Conservation (phyloP, 2,329 filamentous ascomycete species). For the Emydomyces testavorans region DNA sequence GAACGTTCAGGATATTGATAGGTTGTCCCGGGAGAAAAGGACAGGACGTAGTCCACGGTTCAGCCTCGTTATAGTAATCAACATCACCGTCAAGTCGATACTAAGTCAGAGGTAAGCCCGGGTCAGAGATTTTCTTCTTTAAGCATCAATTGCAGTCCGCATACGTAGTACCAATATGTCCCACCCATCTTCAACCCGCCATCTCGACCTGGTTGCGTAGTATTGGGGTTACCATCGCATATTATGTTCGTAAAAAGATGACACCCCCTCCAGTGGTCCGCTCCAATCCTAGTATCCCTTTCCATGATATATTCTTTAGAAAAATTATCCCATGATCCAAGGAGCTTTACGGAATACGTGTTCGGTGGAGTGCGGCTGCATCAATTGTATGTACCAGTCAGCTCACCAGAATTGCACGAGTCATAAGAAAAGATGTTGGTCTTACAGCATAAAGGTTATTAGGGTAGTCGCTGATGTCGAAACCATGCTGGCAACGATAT, state of each 20-base stretch:
- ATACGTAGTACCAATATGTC: constrained; percentile 91
- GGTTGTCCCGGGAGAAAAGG: constrained; percentile 79
- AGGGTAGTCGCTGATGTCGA: constrained; percentile 21
- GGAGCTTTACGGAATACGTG: constrained; percentile 56
- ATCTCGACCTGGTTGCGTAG: constrained; percentile 47
- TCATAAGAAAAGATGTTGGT: constrained; percentile 4
- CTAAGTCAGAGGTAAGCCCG: constrained; percentile 35
- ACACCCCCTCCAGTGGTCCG: constrained; percentile 73
- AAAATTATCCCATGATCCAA: constrained; percentile 97
- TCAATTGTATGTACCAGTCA: constrained; percentile 15
- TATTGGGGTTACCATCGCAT: constrained; percentile 56
- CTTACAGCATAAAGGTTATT: constrained; percentile 26
- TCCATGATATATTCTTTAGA: constrained; percentile 66
- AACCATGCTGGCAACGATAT: constrained; percentile 2
- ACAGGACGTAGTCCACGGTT: constrained; percentile 66
- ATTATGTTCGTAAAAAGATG: constrained; percentile 77
- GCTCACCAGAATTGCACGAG: constrained; percentile 8
- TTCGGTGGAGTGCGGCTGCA: constrained; percentile 29
- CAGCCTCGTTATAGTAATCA: constrained; percentile 61
- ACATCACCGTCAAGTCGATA: constrained; percentile 71
- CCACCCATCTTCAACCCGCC: constrained; percentile 85
- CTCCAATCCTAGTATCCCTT: constrained; percentile 61
- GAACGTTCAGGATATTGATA: constrained; percentile 74
- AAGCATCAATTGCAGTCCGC: constrained; percentile 26
- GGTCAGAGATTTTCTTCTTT: background rate